Evolutionary conservation across 148 eudicot species (phyloP), one percentile per base, ranked within the genome.

Genomic region (Rhododendron simsii): DNA sequence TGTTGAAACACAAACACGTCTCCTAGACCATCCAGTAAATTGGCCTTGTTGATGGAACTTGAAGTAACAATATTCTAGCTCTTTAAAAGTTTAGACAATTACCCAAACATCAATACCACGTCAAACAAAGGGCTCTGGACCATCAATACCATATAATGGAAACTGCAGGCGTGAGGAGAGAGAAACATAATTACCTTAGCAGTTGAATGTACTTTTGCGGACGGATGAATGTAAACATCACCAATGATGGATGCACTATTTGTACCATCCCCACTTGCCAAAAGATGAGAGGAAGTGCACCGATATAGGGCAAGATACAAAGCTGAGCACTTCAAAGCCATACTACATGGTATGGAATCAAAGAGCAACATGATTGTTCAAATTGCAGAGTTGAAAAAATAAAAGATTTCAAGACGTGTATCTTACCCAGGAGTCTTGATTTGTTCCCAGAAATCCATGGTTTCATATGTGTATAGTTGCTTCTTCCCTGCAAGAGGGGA

Each of bases 381-480:
- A 47, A 83, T 6, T 86, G 26, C 78, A 78, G 35, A 67, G 39
- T 45, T 55, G 71, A 61, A n/a, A 37, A 71, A 33, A 74, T 41
- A 65, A 30, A 48, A 78, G 35, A 61, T 21, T 53, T 86, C 59
- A 77, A 55, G 50, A 85, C 44, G 18, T 30, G n/a, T 45, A 79
- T 71, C 93, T 89, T 89, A 96, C 99, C 95, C 96, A 33, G 99
- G 99, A 82, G 99, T 96, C 84, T 96, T 96, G 78, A 96, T 96
- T 90, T 96, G 98, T 89, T 96, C 95, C 99, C 99, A 96, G 84
- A 94, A 96, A 84, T 96, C 96, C 91, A 83, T 81, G 39, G 98
- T 96, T 89, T 96, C 98, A 69, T 95, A 96, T 71, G 95, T 94
- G 82, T 93, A 95, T 73, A 96, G 88, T 86, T 93, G 91, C 86